Evolutionary conservation across 176 grass and related monocot genomes (phyloP).

Genomic region (Oryza nivara): DNA sequence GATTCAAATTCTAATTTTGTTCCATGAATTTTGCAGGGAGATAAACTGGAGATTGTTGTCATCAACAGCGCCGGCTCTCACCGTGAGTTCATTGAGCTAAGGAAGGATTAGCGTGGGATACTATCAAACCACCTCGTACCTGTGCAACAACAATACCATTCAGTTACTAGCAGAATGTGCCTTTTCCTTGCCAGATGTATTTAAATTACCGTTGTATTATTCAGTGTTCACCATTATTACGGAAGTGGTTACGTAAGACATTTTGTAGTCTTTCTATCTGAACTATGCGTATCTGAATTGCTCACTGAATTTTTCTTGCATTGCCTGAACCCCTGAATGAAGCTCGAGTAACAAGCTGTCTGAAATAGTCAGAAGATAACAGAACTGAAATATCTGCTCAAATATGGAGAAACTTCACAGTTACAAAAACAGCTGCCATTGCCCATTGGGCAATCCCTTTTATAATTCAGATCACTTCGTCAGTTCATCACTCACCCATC

Average conservation of each 20-base stretch:
- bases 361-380: neutral
- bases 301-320: neutral
- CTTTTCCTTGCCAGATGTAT: slow-evolving; percentile 12
- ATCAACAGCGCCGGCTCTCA: slow-evolving; percentile 51
- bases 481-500: neutral
- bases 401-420: neutral
- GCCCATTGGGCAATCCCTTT: neutral
- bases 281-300: neutral
- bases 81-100: slow-evolving; percentile 56
- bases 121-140: neutral
- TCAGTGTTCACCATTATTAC: neutral
- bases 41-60: slow-evolving; percentile 64
- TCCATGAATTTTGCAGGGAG: slow-evolving; percentile 55
- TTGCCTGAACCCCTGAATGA: neutral
- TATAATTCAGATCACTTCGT: neutral
- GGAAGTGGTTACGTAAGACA: neutral
- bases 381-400: slow-evolving; percentile 4
- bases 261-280: neutral
- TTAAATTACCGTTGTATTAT: neutral
- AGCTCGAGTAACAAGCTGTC: neutral
- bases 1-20: slow-evolving; percentile 1
- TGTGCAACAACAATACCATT: neutral
- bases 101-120: slow-evolving; percentile 48
- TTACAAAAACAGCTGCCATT: neutral
- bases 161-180: neutral